Percentiles rank a stretch among this genome's conserved stretches.
Evolutionary conservation across 148 eudicot genomes (phyloP).

Genomic region (Rhododendron griersonianum): DNA sequence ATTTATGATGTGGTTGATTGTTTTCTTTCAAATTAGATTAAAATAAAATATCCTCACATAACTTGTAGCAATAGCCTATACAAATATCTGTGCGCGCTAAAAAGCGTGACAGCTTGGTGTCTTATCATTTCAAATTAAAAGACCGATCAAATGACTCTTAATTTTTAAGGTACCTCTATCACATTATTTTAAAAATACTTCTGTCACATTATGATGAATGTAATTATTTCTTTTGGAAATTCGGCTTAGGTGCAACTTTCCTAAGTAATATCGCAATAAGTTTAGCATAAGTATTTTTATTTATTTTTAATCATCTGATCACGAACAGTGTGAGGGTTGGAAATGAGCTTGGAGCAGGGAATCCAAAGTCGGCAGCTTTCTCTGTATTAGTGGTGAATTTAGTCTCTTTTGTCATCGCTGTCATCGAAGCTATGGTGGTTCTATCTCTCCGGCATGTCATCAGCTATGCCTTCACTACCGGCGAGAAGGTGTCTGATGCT

Average conservation of each 20-base stretch:
- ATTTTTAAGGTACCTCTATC: background rate
- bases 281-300: no score
- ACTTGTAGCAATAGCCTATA: background rate
- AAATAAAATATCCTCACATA: background rate
- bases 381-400: constrained; percentile 38
- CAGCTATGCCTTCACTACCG: constrained; percentile 52
- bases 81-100: no score
- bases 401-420: constrained; percentile 31
- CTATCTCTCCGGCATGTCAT: constrained; percentile 36
- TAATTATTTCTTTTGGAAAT: background rate
- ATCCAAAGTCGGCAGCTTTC: constrained; percentile 54
- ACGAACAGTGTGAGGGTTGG: constrained; percentile 43
- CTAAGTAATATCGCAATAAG: background rate
- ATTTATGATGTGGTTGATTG: no score
- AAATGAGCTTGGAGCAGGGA: constrained; percentile 58
- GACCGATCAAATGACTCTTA: no score
- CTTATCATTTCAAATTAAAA: no score
- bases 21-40: no score
- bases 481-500: constrained; percentile 42
- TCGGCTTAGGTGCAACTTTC: background rate
- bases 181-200: background rate
- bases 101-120: no score
- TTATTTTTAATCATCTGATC: background rate
- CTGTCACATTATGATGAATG: background rate
- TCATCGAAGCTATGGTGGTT: constrained; percentile 32